These are phyloP conservation scores for Mrakia frigida DNA, from an alignment of 768 basidiomycete genomes.

Conservation along the genomic window DNA sequence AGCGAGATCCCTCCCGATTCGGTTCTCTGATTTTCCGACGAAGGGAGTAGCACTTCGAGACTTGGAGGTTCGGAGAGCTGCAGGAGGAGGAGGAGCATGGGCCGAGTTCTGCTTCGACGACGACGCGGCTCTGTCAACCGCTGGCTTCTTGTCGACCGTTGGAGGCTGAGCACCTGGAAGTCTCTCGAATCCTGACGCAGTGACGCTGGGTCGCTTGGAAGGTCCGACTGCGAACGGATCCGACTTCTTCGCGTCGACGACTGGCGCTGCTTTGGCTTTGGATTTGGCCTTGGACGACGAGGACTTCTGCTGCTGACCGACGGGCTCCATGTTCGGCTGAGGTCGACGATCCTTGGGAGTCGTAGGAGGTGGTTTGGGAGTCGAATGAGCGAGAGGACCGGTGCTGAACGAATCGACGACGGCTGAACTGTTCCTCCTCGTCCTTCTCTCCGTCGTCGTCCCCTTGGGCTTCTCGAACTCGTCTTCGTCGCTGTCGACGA, in stretches of 20 bases:
- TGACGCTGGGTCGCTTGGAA: no score
- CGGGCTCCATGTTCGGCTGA: neutral
- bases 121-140: neutral
- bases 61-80: no score
- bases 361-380: neutral
- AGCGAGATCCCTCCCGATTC: neutral
- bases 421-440: neutral
- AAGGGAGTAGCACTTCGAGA: neutral
- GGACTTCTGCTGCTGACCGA: neutral
- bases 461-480: neutral
- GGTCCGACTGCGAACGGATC: neutral
- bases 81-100: no score
- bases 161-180: neutral
- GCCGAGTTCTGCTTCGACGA: neutral
- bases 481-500: neutral
- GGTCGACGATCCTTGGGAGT: neutral
- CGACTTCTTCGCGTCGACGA: neutral
- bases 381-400: neutral
- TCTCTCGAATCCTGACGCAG: no score
- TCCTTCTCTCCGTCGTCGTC: neutral
- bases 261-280: neutral
- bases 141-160: no score
- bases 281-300: neutral
- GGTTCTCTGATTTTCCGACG: neutral
- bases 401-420: neutral